Base-by-base conservation (phyloP, 2,329 filamentous ascomycete species). In the Sporothrix euskadiensis region DNA sequence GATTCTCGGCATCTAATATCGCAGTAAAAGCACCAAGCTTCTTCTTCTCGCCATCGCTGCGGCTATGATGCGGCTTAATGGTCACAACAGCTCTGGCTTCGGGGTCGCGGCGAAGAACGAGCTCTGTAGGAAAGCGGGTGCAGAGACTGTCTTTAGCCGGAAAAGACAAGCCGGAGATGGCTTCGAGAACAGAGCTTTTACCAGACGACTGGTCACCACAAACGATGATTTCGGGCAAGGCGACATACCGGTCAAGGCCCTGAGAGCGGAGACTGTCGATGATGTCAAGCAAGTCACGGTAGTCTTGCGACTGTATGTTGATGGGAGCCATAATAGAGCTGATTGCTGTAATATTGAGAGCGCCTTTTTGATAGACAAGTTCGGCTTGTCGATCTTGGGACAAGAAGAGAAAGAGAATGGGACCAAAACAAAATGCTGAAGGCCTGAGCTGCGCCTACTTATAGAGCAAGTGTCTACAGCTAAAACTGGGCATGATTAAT, bases 101-200 rank as follows among this genome's bases (percentile, higher is more conserved):
- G 0, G 79, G 26, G 3, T 80, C 80, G 10, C 84, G 83, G 22
- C 88, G 85, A 4, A 91, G 82, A 14, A 89, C 83, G 26, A 91
- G 80, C 78, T 91, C 88, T 0, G 88, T 91, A 0, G 89, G 85
- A 74, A 91, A 91, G 0, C 87, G 83, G 0, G 89, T 91, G 78
- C 89, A 91, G 0, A 90, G 78, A 52, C 84, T 87, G 71, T 87
- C 86, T 32, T 88, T 87, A 9, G 83, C 81, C 0, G 89, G 89
- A 75, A 92, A 91, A 0, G 84, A 83, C 1, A 91, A 83, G 3
- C 87, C 85, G 0, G 89, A 89, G 56, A 92, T 88, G 0, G 88
- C 89, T 76, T 91, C 88, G 0, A 92, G 84, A 0, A 91, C 87
- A 0, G 88, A 90, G 73, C 87, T 90, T 78, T 92, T 92, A 3